A percentile compares a stretch with the other conserved stretches of the same genome.
Conservation (phyloP, 495 filamentous ascomycete genomes). For the Tuber magnatum region DNA sequence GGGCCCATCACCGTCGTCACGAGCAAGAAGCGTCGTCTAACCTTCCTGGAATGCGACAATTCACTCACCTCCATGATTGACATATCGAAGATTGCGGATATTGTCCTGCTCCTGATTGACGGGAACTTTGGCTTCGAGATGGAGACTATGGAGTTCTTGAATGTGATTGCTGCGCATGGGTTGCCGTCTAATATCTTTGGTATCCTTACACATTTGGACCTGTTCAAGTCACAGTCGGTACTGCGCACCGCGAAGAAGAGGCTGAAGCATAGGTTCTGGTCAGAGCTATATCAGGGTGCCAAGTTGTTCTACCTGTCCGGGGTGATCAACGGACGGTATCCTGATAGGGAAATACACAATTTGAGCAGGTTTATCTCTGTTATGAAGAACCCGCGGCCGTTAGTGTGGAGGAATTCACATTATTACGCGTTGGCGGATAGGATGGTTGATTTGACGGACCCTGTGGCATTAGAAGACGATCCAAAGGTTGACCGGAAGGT, state of each 20-base stretch:
- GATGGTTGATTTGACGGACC: conserved; percentile 88
- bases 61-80: conserved; percentile 94
- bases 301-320: conserved; percentile 95
- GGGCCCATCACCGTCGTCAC: conserved; percentile 93
- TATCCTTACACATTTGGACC: conserved; percentile 88
- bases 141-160: conserved; percentile 99
- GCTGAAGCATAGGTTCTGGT: conserved; percentile 92
- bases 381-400: conserved; percentile 95
- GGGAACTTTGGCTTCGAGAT: conserved; percentile 98
- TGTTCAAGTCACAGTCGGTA: conserved; percentile 86
- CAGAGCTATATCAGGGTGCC: conserved; percentile 88
- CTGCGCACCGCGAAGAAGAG: conserved; percentile 88
- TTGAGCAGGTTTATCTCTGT: conserved; percentile 87
- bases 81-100: conserved; percentile 90
- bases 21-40: conserved; percentile 82
- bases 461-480: conserved; percentile 78
- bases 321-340: conserved; percentile 91
- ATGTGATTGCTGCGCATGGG: conserved; percentile 76
- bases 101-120: conserved; percentile 94
- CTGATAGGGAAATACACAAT: conserved; percentile 93
- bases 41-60: conserved; percentile 92
- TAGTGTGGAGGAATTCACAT: conserved; percentile 95
- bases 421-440: conserved; percentile 89
- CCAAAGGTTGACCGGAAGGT: conserved; percentile 82
- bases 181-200: conserved; percentile 99